Evolutionary conservation across 1,284 basidiomycete genomes (phyloP).

Genomic region (Ustilago shanxiensis): DNA sequence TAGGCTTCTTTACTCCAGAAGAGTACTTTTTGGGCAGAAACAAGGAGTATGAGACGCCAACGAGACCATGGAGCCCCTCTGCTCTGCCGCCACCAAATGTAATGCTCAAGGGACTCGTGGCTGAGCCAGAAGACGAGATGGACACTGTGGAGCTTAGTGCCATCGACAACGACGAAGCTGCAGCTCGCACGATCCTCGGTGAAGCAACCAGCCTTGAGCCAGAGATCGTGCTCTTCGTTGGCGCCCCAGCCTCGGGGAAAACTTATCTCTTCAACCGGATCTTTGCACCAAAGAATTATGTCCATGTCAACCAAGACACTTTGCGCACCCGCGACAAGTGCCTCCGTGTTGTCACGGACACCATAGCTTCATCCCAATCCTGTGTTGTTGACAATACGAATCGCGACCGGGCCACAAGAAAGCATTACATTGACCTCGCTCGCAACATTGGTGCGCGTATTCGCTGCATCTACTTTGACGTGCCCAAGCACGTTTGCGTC

Average conservation of each 20-base stretch:
- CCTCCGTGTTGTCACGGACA: conserved; percentile 76
- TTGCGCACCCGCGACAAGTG: conserved; percentile 82
- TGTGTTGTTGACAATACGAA: conserved; percentile 66
- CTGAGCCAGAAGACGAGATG: conserved; percentile 28
- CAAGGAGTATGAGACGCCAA: conserved; percentile 32
- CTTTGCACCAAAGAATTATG: conserved; percentile 80
- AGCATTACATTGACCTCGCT: conserved; percentile 51
- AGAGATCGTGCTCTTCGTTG: conserved; percentile 85
- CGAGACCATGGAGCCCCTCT: conserved; percentile 31
- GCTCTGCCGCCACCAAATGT: background rate
- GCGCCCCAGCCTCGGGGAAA: conserved; percentile 88
- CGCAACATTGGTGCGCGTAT: conserved; percentile 10
- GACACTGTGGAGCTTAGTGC: conserved; percentile 13
- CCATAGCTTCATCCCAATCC: conserved; percentile 72
- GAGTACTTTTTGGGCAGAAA: conserved; percentile 56
- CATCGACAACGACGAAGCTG: conserved; percentile 1
- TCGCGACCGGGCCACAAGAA: conserved; percentile 44
- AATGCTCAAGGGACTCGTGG: conserved; percentile 21
- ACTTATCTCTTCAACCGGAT: conserved; percentile 81
- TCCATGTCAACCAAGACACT: conserved; percentile 71
- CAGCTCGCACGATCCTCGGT: conserved; percentile 4
- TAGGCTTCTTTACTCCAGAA: conserved; percentile 65
- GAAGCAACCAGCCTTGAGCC: background rate
- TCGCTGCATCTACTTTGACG: conserved; percentile 50
- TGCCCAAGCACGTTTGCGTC: conserved; percentile 23